Percentiles rank a stretch among this genome's conserved stretches.
Evolutionary conservation across 805 yeast genomes (phyloP).

Genomic region (Pichia paraexigua): DNA sequence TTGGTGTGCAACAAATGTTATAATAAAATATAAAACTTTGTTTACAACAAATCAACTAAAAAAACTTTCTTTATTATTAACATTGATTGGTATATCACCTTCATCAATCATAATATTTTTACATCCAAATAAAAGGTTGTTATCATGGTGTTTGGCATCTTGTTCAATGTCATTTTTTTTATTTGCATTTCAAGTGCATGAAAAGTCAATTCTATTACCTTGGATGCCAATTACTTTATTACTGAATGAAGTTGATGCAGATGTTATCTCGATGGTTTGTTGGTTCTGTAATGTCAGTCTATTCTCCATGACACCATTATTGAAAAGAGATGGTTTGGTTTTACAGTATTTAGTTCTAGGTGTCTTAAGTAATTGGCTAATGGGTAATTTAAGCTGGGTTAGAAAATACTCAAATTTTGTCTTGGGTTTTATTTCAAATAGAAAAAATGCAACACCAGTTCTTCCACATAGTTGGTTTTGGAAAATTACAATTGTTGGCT

Average conservation of each 20-base stretch:
- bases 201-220: constrained; percentile 84
- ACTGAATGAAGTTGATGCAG: constrained; percentile 44
- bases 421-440: constrained; percentile 18
- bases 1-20: constrained; percentile 89
- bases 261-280: constrained; percentile 61
- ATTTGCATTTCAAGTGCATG: constrained; percentile 94
- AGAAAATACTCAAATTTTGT: constrained; percentile 31
- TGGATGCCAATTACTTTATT: constrained; percentile 75
- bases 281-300: constrained; percentile 84
- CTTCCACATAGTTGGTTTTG: constrained; percentile 45
- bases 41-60: constrained; percentile 56
- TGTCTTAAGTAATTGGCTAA: constrained; percentile 68
- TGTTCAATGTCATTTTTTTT: constrained; percentile 83
- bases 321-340: constrained; percentile 63
- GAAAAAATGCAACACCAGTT: constrained; percentile 27
- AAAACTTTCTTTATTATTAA: constrained; percentile 43
- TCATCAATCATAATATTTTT: constrained; percentile 42
- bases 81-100: constrained; percentile 48
- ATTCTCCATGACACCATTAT: constrained; percentile 83
- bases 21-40: constrained; percentile 57
- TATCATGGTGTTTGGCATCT: constrained; percentile 71
- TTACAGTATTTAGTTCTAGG: constrained; percentile 64
- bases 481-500: constrained; percentile 40
- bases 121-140: constrained; percentile 41
- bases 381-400: constrained; percentile 54